Evolutionary conservation across 164 flowering plant genomes (phyloP), one percentile per base, ranked within the genome.

Genomic region (Santalum album): DNA sequence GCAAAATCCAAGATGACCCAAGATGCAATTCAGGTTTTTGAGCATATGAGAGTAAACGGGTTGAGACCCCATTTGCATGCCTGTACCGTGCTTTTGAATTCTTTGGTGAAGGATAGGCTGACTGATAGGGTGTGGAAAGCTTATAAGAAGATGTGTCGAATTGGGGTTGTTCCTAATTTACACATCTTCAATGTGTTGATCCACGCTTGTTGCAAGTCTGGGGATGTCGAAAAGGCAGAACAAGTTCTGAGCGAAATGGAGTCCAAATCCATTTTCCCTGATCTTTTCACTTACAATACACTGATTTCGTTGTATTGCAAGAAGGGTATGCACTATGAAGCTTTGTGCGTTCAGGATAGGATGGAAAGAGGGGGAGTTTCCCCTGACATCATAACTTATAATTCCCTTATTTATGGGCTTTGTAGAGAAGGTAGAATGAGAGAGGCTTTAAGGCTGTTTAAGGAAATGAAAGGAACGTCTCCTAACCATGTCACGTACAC

Each of bases 291-390:
- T 12, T 83, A 72, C 58, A 90, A 90, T 44, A 83, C 97, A 9
- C 53, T 92, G 76, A 86, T 92, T 12, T 74, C 89, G 10, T 59
- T 86, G 66, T 87, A 82, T 61, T 83, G 84, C 68, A 89, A 79
- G 70, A 78, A 74, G 57, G 81, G 91, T 43, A 81, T 84, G 96
- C 94, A 92, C 54, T 89, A 92, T 65, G 87, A 86, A 69, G 98
- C 95, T 44, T 65, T 86, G 55, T 67, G 49, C 14, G 66, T 84
- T 62, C 94, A 80, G 59, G 82, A 88, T 58, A 70, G 80, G 60
- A 92, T 92, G 96, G 81, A 76, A 56, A 76, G 75, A 54, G 71
- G 64, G 29, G 82, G 87, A 18, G 61, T 86, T n/a, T 23, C 29
- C 65, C 87, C 87, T 34, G 98, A 92, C 68, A 88, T 86, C 51